Base-by-base conservation (phyloP, 2,329 filamentous ascomycete species). In the Fusarium secorum region DNA sequence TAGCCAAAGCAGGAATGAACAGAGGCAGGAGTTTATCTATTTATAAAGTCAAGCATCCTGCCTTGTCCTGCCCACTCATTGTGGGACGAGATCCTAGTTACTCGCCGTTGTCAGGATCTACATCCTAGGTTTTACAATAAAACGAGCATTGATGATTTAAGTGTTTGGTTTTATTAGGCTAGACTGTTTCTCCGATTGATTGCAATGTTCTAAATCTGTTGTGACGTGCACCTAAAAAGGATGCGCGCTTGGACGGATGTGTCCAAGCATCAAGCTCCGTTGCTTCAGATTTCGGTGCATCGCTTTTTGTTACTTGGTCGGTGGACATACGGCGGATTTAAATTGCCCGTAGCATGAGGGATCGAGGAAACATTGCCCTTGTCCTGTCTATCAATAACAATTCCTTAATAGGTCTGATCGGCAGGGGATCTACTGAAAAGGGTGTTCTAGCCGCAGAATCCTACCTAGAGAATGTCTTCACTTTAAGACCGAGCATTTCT, bases 61-160 rank as follows among this genome's bases (percentile, higher is more conserved):
- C 45, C 26, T 35, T 32, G 24, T 20, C 33, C 32, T 44, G 41
- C 42, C n/a, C 38, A 14, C 14, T 22, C 28, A 38, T 30, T 66
- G 68, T 71, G 68, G 69, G 41, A 72, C 69, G 49, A 35, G 33
- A 71, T 66, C 69, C 68, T 51, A 56, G 69, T 56, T 66, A 62
- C 64, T 65, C 55, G 52, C 32, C 60, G 56, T 56, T 33, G 57
- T 68, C 51, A 45, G 52, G 32, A 60, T 70, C 57, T 46, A n/a
- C 60, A 41, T 35, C 26, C 33, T 49, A 38, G 36, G 44, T 46
- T 63, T 20, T 70, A 62, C 60, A 70, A 24, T 35, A 48, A 35
- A 55, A 33, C 7, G 33, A 33, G 55, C 60, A 69, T 58, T 61
- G 54, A 69, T 61, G 38, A 35, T 41, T 45, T 36, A 51, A 49